Evolutionary conservation across 75 land plant genomes (phyloP), one percentile per base, ranked within the genome.

Genomic region (Cryptomeria japonica): DNA sequence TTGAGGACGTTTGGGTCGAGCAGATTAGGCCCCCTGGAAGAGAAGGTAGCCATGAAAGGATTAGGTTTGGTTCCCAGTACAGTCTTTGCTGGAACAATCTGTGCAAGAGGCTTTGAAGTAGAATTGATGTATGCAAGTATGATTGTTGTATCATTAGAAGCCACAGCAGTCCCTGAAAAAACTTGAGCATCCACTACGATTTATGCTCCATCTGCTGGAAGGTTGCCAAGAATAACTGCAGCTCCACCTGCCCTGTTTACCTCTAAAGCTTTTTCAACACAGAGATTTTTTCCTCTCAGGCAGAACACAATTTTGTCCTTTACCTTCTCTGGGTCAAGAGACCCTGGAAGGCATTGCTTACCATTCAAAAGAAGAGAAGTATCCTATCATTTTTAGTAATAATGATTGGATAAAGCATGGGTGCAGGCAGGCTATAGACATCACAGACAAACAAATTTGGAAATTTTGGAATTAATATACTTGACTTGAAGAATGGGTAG

Each of bases 211-310:
- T 91, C 86, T 0, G 51, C 36, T 13, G 72, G 51, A 14, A 80
- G 46, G 46, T 91, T 91, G 51, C 89, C 84, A 18, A 91, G 89
- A 32, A 91, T 91, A 87, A 91, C 90, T 42, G 87, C 92, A 37
- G 61, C 77, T 11, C 87, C 92, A 11, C 92, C 92, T 0, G 89
- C 89, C 15, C 46, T 55, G 38, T 58, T 53, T 15, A 90, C 87
- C 84, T 85, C 91, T 22, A 47, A 32, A 0, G 91, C 92, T 58
- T 91, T 91, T 11, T 49, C 56, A 32, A 86, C 58, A 32, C 83
- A 25, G 37, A 64, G 3, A 14, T 12, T 49, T 8, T 5, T 70
- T 25, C 88, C 89, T 19, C 89, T 37, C 80, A 87, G 83, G n/a
- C 88, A 89, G 39, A 89, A 5, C 39, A 89, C 89, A 13, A 90